Conservation (phyloP, 2,329 filamentous ascomycete species). For the Talaromyces sp. region DNA sequence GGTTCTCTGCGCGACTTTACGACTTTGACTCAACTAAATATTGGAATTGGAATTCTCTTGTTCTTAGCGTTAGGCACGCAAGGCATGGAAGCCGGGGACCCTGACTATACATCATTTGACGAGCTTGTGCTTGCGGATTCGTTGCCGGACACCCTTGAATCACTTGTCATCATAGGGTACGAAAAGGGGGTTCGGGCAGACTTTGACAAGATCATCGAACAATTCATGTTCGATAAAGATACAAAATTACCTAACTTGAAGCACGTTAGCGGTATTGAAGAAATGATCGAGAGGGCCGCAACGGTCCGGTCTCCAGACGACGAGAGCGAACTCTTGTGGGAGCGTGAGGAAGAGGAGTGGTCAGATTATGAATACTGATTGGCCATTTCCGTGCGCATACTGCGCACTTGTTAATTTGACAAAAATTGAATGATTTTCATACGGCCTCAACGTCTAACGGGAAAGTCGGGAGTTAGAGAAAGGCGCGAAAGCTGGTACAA, state of each 20-base stretch:
- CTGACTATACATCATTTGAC: background rate
- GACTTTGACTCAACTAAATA: background rate
- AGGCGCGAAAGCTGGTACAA: background rate
- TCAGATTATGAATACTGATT: constrained; percentile 14
- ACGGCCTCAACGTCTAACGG: background rate
- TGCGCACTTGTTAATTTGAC: background rate
- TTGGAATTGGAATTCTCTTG: constrained; percentile 3
- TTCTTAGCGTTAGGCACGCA: constrained; percentile 6
- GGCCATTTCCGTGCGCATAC: background rate
- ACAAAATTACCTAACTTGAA: constrained; percentile 6
- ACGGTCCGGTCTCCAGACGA: constrained; percentile 3
- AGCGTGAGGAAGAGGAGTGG: constrained; percentile 15
- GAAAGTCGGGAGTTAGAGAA: background rate
- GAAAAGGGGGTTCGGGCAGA: background rate
- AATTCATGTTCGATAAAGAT: background rate
- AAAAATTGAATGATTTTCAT: background rate
- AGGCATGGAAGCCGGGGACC: constrained; percentile 2
- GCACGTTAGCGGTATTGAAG: constrained; percentile 7
- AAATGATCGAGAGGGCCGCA: background rate
- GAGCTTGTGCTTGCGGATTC: constrained; percentile 10
- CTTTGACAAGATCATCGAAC: constrained; percentile 5
- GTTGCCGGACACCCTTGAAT: constrained; percentile 10
- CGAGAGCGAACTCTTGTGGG: constrained; percentile 6
- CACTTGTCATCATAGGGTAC: constrained; percentile 14
- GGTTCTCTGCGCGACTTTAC: constrained; percentile 13